A percentile compares a stretch with the other conserved stretches of the same genome.
Conservation (phyloP, 1,139 yeast species). For the Meyerozyma elateridarum region DNA sequence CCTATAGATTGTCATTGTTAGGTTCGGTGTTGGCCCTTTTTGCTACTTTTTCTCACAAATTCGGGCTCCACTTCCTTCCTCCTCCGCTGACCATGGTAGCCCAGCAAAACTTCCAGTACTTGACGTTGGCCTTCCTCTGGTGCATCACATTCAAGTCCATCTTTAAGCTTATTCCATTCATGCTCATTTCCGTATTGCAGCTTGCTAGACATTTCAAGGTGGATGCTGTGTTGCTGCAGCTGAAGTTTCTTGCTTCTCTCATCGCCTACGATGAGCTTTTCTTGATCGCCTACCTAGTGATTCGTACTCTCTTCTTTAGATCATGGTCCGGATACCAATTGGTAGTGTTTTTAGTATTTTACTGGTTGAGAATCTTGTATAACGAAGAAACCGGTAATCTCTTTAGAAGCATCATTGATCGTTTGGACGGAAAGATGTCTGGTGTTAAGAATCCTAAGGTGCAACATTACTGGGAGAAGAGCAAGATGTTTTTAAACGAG, state of each 20-base stretch:
- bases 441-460: conserved; percentile 44
- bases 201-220: conserved; percentile 39
- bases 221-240: conserved; percentile 34
- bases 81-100: conserved; percentile 54
- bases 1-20: conserved; percentile 50
- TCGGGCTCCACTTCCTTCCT: conserved; percentile 50
- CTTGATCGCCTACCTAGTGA: conserved; percentile 45
- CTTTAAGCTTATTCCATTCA: conserved; percentile 62
- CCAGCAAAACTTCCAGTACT: conserved; percentile 65
- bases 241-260: conserved; percentile 38
- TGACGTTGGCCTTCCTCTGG: conserved; percentile 55
- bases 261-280: conserved; percentile 61
- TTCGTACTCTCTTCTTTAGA: conserved; percentile 60
- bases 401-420: conserved; percentile 34
- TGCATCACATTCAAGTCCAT: conserved; percentile 57
- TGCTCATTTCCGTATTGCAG: conserved; percentile 54
- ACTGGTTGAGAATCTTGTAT: conserved; percentile 65
- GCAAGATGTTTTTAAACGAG: conserved; percentile 35
- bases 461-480: conserved; percentile 37
- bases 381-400: conserved; percentile 46
- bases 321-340: conserved; percentile 68
- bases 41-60: conserved; percentile 53
- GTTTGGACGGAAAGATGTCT: conserved; percentile 39
- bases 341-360: conserved; percentile 50
- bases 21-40: conserved; percentile 55